Conservation (phyloP, 768 basidiomycete genomes). For the Termitomyces sp. region DNA sequence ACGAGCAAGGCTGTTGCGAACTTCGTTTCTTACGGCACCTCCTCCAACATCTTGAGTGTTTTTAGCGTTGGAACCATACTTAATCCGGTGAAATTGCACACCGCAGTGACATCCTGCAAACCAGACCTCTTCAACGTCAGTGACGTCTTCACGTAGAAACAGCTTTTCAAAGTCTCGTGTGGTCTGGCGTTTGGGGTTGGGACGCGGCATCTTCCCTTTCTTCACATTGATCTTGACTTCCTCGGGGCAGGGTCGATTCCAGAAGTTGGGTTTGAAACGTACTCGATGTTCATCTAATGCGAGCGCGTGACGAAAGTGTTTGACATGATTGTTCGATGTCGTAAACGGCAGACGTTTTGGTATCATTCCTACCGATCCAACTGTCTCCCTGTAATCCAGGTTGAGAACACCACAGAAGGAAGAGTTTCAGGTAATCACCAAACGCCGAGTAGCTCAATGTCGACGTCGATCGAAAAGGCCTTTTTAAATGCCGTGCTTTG, state of each 20-base stretch:
- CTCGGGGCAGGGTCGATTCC: conserved; percentile 32
- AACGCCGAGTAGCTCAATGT: conserved; percentile 69
- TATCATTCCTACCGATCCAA: conserved; percentile 62
- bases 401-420: not conserved
- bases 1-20: conserved; percentile 55
- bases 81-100: conserved; percentile 21
- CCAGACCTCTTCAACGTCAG: conserved; percentile 76
- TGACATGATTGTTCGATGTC: conserved; percentile 50
- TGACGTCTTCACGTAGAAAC: conserved; percentile 31
- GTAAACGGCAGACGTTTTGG: conserved; percentile 65
- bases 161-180: conserved; percentile 35
- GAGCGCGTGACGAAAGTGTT: conserved; percentile 64
- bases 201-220: conserved; percentile 40
- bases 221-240: conserved; percentile 40
- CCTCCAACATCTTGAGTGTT: conserved; percentile 63
- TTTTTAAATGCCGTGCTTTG: conserved; percentile 69
- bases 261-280: conserved; percentile 46
- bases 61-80: not conserved
- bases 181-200: conserved; percentile 22
- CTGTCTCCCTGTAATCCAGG: conserved; percentile 54
- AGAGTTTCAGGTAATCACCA: conserved; percentile 40
- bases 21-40: conserved; percentile 54
- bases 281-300: conserved; percentile 66
- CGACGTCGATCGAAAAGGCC: conserved; percentile 69
- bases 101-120: conserved; percentile 73